These are phyloP conservation scores for Microthyrium microscopicum DNA, from an alignment of 2,329 filamentous ascomycete species.

Conservation along the genomic window DNA sequence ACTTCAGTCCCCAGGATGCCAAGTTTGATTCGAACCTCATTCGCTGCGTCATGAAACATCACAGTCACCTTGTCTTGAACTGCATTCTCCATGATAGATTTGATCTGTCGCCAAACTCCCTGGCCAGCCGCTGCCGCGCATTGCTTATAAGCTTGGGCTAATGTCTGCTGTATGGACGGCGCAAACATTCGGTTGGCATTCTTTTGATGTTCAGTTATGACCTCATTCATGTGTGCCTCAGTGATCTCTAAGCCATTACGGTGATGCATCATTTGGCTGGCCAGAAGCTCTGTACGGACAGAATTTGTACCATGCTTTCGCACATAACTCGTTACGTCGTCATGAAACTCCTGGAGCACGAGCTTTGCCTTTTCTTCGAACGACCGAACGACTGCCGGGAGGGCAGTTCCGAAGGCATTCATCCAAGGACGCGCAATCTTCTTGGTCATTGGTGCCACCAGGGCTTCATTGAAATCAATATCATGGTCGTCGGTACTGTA, in stretches of 20 bases:
- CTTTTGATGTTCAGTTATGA: constrained; percentile 30
- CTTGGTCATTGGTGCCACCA: constrained; percentile 23
- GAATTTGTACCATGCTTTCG: constrained; percentile 22
- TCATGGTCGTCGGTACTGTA: too few relatives aligned
- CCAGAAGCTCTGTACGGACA: constrained; percentile 24
- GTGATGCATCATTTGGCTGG: constrained; percentile 26
- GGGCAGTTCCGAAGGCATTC: constrained; percentile 23
- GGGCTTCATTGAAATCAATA: constrained; percentile 26
- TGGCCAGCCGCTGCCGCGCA: constrained; percentile 29
- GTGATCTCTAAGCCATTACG: constrained; percentile 24
- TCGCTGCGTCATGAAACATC: background rate
- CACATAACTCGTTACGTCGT: constrained; percentile 23
- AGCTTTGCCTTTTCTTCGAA: constrained; percentile 19
- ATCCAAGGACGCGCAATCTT: constrained; percentile 28
- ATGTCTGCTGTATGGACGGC: constrained; percentile 28
- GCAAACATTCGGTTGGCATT: constrained; percentile 38
- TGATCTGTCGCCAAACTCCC: constrained; percentile 2
- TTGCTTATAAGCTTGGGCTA: constrained; percentile 29
- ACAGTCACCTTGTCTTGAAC: background rate
- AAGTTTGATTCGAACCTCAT: background rate
- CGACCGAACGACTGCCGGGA: constrained; percentile 24
- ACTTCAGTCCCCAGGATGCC: background rate
- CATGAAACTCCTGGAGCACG: constrained; percentile 26
- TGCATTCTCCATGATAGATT: background rate
- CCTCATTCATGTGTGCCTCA: constrained; percentile 15